A percentile compares a stretch with the other conserved stretches of the same genome.
These are phyloP conservation scores for Verticillium albo-atrum DNA, from an alignment of 2,329 filamentous ascomycete species.

Conservation along the genomic window DNA sequence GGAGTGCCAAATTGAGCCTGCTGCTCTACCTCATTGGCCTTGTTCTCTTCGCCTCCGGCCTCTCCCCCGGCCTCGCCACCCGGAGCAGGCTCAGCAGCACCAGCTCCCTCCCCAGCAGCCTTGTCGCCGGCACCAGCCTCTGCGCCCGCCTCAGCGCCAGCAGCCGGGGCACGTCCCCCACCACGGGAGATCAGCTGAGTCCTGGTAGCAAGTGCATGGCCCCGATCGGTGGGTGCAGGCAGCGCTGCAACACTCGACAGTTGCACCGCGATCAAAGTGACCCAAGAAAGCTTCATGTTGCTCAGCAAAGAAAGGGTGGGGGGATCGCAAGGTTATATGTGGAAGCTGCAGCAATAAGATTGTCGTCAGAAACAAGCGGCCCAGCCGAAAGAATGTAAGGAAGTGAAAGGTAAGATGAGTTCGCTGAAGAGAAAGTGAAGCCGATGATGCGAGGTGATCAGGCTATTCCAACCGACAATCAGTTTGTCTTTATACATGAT, in stretches of 20 bases:
- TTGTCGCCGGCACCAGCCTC: not conserved
- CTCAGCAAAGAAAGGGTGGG: not conserved
- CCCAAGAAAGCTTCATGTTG: not conserved
- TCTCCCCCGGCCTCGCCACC: conserved; percentile 3
- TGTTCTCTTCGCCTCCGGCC: conserved; percentile 5
- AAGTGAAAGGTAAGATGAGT: not conserved
- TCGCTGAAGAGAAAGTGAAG: not conserved
- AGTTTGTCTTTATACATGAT: not conserved
- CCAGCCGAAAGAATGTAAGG: not conserved
- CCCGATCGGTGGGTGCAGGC: not conserved
- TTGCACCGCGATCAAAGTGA: not conserved
- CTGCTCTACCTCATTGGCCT: conserved; percentile 23
- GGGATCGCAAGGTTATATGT: not conserved
- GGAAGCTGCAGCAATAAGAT: not conserved
- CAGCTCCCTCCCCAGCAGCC: conserved; percentile 2
- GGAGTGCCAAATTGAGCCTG: conserved; percentile 21
- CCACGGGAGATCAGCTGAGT: not conserved
- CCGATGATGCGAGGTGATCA: not conserved
- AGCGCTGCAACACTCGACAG: not conserved
- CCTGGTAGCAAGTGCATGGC: not conserved
- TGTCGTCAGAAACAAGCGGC: not conserved
- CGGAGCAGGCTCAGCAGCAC: not conserved
- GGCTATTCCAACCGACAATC: not conserved
- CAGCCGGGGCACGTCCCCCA: not conserved
- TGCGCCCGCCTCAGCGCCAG: not conserved